Evolutionary conservation across 2,329 filamentous ascomycete genomes (phyloP).

Genomic region (Didymella pinodella): DNA sequence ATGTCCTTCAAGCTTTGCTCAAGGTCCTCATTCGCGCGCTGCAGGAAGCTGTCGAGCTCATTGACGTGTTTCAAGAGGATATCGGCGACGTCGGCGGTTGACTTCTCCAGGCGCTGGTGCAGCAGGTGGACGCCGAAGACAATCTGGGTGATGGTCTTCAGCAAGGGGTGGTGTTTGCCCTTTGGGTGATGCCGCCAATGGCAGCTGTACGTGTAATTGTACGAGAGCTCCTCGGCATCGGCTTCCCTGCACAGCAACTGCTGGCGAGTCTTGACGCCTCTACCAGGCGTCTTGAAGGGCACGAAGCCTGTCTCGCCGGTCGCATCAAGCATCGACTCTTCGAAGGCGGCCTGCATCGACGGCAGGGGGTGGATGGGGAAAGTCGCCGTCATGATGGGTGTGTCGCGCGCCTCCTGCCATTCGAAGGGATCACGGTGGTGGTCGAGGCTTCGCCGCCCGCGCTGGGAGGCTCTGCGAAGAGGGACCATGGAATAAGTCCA

Average conservation of each 20-base stretch:
- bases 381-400: constrained; percentile 45
- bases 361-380: constrained; percentile 74
- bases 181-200: constrained; percentile 78
- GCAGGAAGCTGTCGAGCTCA: constrained; percentile 90
- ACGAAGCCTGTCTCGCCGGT: constrained; percentile 50
- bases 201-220: constrained; percentile 74
- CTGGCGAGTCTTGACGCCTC: constrained; percentile 46
- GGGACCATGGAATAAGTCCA: constrained; percentile 30
- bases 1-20: constrained; percentile 80
- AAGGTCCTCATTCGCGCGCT: constrained; percentile 85
- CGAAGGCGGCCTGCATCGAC: constrained; percentile 81
- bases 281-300: constrained; percentile 53
- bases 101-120: constrained; percentile 85
- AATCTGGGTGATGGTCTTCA: constrained; percentile 91
- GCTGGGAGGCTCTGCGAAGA: constrained; percentile 34
- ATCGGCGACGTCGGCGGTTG: constrained; percentile 83
- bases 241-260: constrained; percentile 63
- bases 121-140: constrained; percentile 92
- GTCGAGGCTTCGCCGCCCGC: constrained; percentile 31
- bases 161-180: constrained; percentile 84
- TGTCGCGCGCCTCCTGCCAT: constrained; percentile 46
- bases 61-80: constrained; percentile 93
- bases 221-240: constrained; percentile 71
- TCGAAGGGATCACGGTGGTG: constrained; percentile 36
- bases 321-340: constrained; percentile 81